Conservation (phyloP, 2,329 filamentous ascomycete species). For the Xylariaceae sp. region DNA sequence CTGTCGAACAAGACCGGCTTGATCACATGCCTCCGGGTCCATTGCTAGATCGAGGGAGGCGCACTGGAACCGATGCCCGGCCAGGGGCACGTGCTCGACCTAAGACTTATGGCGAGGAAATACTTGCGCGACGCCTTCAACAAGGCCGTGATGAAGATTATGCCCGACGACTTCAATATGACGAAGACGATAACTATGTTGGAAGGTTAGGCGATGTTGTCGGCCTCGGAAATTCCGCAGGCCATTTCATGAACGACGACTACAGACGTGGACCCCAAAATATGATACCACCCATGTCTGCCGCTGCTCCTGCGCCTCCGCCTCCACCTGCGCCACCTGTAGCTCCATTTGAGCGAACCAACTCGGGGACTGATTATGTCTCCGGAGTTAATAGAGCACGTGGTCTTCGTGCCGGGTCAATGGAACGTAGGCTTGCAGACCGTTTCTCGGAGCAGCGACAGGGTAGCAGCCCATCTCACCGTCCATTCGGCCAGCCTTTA, state of each 20-base stretch:
- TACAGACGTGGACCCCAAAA: slow-evolving; percentile 41
- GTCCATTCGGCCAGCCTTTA: slow-evolving; percentile 19
- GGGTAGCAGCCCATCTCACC: slow-evolving; percentile 18
- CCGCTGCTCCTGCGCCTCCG: slow-evolving; percentile 24
- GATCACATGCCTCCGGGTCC: slow-evolving; percentile 47
- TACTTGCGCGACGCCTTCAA: slow-evolving; percentile 41
- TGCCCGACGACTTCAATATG: slow-evolving; percentile 32
- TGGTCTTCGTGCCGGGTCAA: slow-evolving; percentile 36
- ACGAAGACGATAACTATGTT: slow-evolving; percentile 35
- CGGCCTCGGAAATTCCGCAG: slow-evolving; percentile 47
- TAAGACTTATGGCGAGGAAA: slow-evolving; percentile 43
- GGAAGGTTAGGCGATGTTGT: slow-evolving; percentile 33
- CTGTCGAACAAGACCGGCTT: slow-evolving; percentile 48
- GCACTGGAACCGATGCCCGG: slow-evolving; percentile 21
- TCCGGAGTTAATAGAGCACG: slow-evolving; percentile 39
- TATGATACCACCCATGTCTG: slow-evolving; percentile 26
- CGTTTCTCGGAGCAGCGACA: slow-evolving; percentile 43
- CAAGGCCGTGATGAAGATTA: slow-evolving; percentile 42
- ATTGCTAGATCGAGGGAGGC: slow-evolving; percentile 23
- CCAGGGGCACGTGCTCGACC: slow-evolving; percentile 23
- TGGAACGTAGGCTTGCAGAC: slow-evolving; percentile 47
- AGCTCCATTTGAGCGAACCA: slow-evolving; percentile 31
- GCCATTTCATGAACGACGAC: slow-evolving; percentile 59
- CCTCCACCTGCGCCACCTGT: slow-evolving; percentile 22
- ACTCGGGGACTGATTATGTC: slow-evolving; percentile 38